Evolutionary conservation across 495 filamentous ascomycete species (phyloP).

Genomic region (Aspergillus cavernicola): DNA sequence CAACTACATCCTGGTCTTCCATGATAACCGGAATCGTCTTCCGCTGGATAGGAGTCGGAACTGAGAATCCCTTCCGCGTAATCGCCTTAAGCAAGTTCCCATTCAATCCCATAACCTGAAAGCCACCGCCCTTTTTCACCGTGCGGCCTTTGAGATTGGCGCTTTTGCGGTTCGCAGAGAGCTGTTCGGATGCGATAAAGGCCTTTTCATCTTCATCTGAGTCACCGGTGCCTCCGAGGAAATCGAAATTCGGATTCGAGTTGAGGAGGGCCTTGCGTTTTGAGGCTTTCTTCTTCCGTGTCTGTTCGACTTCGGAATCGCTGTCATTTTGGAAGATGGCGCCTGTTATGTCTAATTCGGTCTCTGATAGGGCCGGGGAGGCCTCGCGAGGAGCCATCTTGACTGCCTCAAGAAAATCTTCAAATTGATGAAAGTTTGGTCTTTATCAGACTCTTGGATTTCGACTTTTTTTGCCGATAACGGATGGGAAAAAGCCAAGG

Average conservation of each 20-base stretch:
- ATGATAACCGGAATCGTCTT: conserved; percentile 91
- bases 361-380: conserved; percentile 86
- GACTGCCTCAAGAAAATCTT: neutral
- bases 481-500: conserved; percentile 21
- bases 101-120: conserved; percentile 94
- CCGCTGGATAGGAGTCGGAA: conserved; percentile 94
- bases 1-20: conserved; percentile 87
- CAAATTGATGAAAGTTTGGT: neutral
- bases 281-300: neutral
- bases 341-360: conserved; percentile 83
- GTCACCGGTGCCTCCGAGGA: conserved; percentile 45
- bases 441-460: neutral
- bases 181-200: conserved; percentile 83
- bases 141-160: conserved; percentile 77
- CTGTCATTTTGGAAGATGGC: conserved; percentile 65
- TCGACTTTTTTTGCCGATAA: conserved; percentile 20
- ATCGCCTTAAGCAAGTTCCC: conserved; percentile 81
- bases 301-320: conserved; percentile 45
- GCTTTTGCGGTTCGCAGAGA: conserved; percentile 79
- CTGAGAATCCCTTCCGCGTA: conserved; percentile 84
- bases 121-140: conserved; percentile 91
- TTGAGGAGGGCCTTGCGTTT: conserved; percentile 26
- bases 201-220: conserved; percentile 72
- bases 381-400: conserved; percentile 57
- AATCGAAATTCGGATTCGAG: conserved; percentile 43